Conservation (phyloP, 306 rosid species). For the Dalbergia cochinchinensis region DNA sequence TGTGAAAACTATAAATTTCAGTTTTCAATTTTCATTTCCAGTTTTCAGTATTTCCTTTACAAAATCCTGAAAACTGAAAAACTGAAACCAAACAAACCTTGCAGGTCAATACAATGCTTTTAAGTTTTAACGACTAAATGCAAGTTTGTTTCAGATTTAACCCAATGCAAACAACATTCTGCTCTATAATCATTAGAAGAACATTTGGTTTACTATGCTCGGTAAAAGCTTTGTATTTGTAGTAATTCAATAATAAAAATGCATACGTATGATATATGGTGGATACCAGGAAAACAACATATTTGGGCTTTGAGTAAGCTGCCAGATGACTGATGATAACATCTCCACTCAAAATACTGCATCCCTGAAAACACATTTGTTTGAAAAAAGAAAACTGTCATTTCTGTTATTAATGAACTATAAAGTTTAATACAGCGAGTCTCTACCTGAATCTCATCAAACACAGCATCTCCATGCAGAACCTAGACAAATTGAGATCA, state of each 20-base stretch:
- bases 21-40: too few species aligned
- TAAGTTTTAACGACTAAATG: slow-evolving; percentile 6
- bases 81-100: neutral
- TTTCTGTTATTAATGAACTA: slow-evolving; percentile 9
- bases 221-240: slow-evolving; percentile 8
- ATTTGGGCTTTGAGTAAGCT: slow-evolving; percentile 72
- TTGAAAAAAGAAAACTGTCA: neutral
- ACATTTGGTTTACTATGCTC: slow-evolving; percentile 23
- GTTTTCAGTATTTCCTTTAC: too few species aligned
- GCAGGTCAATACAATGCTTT: slow-evolving; percentile 5
- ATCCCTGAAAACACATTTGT: slow-evolving; percentile 61
- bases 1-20: too few species aligned
- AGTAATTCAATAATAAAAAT: slow-evolving; percentile 14
- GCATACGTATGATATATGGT: neutral
- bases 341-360: slow-evolving; percentile 96
- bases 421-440: slow-evolving; percentile 39
- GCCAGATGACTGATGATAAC: slow-evolving; percentile 91
- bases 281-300: slow-evolving; percentile 64
- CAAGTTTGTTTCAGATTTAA: slow-evolving; percentile 8
- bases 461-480: slow-evolving; percentile 95
- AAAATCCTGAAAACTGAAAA: too few species aligned
- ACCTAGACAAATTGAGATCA: slow-evolving; percentile 58
- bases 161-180: neutral
- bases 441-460: slow-evolving; percentile 77
- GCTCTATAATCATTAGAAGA: neutral